Evolutionary conservation across 495 filamentous ascomycete species (phyloP), one percentile per base, ranked within the genome.

Genomic region (Aspergillus sclerotiicarbonarius): DNA sequence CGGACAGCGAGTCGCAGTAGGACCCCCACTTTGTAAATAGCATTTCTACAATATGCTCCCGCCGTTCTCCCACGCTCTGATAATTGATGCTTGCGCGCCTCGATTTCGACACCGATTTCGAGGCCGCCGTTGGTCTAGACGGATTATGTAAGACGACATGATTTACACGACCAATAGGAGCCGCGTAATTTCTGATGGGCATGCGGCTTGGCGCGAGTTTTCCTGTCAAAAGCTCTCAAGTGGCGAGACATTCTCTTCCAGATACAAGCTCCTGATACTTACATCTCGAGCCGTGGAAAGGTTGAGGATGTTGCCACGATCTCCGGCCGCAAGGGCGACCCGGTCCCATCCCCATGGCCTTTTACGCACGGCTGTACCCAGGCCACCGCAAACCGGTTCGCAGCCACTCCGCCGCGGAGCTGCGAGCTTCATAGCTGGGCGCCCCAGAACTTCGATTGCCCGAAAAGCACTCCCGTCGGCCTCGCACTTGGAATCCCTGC

Each of bases 261-360:
- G 47, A 52, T 25, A 21, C 43, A 49, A 20, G 48, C 45, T 56
- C 53, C 37, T 43, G 39, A 19, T 48, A 33, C 25, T 58, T 44
- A 15, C 35, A 58, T 58, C 29, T 37, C 47, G 51, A 30, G 39
- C 47, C 29, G 39, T 51, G 47, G 61, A 63, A 48, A 51, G 53
- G 54, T 20, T 57, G 29, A 74, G 37, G 25, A 78, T 78, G 76
- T 51, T 76, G 33, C 70, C 73, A 47, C 65, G 62, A 61, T 62
- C 67, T 62, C 65, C 68, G 33, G 66, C 68, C 33, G 65, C 68
- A 33, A 66, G 68, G 56, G 64, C 68, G 20, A 65, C 61, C 57
- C 54, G 69, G 57, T 47, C 69, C 13, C 64, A 65, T 51, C 65
- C 66, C 49, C 62, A 67, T 31, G 48, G 70, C 35, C 9, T 75